Percentiles rank a stretch among this genome's conserved stretches.
Conservation (phyloP, 495 filamentous ascomycete genomes). For the Acidiella bohemica region DNA sequence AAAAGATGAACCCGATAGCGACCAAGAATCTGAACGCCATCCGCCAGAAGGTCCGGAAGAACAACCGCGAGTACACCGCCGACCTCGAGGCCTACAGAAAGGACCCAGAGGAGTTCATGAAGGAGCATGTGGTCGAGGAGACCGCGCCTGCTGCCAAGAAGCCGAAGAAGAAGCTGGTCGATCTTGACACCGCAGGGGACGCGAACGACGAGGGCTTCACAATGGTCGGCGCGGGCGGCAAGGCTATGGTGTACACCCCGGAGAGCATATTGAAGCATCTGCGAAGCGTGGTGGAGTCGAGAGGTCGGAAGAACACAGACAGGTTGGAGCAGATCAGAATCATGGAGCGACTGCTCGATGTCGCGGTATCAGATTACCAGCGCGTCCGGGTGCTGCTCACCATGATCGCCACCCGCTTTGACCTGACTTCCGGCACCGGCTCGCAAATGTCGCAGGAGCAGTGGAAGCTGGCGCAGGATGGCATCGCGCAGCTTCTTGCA, state of each 20-base stretch:
- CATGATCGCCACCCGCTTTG: slow-evolving; percentile 86
- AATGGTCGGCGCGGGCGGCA: slow-evolving; percentile 74
- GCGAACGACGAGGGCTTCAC: slow-evolving; percentile 68
- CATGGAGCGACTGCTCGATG: slow-evolving; percentile 91
- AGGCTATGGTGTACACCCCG: slow-evolving; percentile 75
- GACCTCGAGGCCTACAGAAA: slow-evolving; percentile 81
- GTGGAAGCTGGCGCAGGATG: slow-evolving; percentile 87
- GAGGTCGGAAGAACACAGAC: slow-evolving; percentile 98
- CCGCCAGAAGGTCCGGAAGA: slow-evolving; percentile 94
- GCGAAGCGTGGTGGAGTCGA: slow-evolving; percentile 78
- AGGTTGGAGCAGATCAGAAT: slow-evolving; percentile 83
- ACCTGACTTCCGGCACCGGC: slow-evolving; percentile 68
- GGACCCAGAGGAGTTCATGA: slow-evolving; percentile 76
- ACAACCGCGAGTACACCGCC: slow-evolving; percentile 83
- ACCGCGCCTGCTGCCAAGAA: slow-evolving; percentile 37
- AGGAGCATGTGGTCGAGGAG: slow-evolving; percentile 63
- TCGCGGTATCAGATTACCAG: slow-evolving; percentile 82
- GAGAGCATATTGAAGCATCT: slow-evolving; percentile 98
- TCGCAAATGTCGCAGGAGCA: slow-evolving; percentile 89
- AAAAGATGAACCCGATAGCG: slow-evolving; percentile 98
- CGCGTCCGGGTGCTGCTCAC: slow-evolving; percentile 84
- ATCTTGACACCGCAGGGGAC: slow-evolving; percentile 32
- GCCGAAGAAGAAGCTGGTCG: slow-evolving; percentile 27
- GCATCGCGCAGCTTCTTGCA: slow-evolving; percentile 61
- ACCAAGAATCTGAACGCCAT: slow-evolving; percentile 88